Conservation (phyloP, 306 rosid species). For the Vicia sativa region DNA sequence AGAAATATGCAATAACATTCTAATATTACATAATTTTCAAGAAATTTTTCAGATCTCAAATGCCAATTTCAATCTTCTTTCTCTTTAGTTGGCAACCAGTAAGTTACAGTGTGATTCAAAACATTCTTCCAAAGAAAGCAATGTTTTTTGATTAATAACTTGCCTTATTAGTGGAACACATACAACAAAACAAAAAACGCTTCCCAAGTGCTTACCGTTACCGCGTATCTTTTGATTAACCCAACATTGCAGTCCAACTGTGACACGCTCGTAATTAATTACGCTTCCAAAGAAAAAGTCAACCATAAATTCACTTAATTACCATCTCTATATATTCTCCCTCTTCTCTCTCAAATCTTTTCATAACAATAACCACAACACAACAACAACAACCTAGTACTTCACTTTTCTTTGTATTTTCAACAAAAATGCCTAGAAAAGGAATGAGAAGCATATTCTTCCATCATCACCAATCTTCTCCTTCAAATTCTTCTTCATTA, state of each 20-base stretch:
- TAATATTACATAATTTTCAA: no score
- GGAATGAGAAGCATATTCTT: constrained; percentile 61
- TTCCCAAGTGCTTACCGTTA: background rate
- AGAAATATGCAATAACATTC: no score
- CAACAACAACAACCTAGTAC: background rate
- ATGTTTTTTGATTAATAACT: background rate
- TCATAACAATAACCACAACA: background rate
- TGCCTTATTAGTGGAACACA: background rate
- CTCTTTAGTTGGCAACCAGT: constrained; percentile 9
- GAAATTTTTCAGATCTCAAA: no score
- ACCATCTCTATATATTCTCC: constrained; percentile 8
- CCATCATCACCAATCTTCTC: constrained; percentile 45
- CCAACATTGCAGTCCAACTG: constrained; percentile 10
- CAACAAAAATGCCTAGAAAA: constrained; percentile 45
- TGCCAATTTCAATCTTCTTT: background rate
- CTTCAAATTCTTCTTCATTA: background rate
- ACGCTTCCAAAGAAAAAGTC: background rate
- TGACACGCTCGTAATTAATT: constrained; percentile 4
- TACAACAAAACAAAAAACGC: background rate
- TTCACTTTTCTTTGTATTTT: background rate
- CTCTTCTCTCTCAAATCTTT: background rate
- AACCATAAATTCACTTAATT: background rate
- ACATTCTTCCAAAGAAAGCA: background rate
- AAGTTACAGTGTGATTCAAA: background rate
- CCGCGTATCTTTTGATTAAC: constrained; percentile 19